Base-by-base conservation (phyloP, 352 stramenopile species). In the Phytophthora parvispora region DNA sequence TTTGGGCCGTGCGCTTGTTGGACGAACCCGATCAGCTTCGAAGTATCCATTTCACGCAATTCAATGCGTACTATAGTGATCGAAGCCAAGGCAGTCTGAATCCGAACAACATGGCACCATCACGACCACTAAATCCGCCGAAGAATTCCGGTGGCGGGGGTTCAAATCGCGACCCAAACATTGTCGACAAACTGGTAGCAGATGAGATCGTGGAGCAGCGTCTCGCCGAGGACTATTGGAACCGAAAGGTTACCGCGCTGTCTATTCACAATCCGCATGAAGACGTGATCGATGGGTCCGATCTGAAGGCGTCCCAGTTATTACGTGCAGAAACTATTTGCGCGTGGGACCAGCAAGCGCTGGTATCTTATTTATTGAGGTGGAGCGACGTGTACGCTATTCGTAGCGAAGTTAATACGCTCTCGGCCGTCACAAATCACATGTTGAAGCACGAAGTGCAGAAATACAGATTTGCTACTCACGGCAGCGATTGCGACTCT, bases 1-100 rank as follows among this genome's bases (percentile, higher is more conserved):
- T 89, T 16, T 93, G 86, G 86, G 77, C 84, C 3, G 43, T 72
- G 18, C 74, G 74, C 2, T 49, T 93, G 15, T 29, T 82, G n/a
- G 67, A 73, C 13, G 69, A 86, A 18, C 82, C 84, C 2, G 73
- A 85, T 0, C 63, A 85, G 53, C 63, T 93, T 20, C 65, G 60
- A 18, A 64, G 64, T n/a, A 62, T 90, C 20, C 84, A 87, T 42
- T 79, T 93, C 31, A 93, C 86, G 13, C 84, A 93, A 25, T 60
- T 89, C 22, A 90, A 93, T 58, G 81, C 84, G 18, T 93, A 93
- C 52, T 93, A 93, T 32, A 87, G 82, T 25, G 82, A 92, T 55
- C 67, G 69, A 69, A 80, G 58, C 22, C 75, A 75, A 64, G 63
- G 64, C 5, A 65, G 72, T 59, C 52, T 77, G 49, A 77, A 58